These are phyloP conservation scores for Mortierella sp. DNA, from an alignment of 371 early-diverging fungal genomes.

Conservation along the genomic window DNA sequence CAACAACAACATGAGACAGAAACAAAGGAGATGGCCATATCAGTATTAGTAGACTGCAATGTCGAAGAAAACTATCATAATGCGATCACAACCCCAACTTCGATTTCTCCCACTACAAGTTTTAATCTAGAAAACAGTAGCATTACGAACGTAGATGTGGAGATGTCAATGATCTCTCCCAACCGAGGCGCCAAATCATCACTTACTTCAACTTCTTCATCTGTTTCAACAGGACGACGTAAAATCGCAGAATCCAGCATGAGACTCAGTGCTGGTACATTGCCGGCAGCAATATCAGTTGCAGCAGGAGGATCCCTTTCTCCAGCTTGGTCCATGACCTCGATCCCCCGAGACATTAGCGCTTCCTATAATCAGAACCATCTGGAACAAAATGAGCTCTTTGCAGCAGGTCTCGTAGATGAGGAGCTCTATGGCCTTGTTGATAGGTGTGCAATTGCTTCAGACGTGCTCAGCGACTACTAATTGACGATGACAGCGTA, in stretches of 20 bases:
- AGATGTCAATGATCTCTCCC: constrained; percentile 35
- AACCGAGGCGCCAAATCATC: constrained; percentile 27
- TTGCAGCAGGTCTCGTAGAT: constrained; percentile 20
- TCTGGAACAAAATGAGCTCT: constrained; percentile 1
- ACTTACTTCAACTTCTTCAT: constrained; percentile 33
- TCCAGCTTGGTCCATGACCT: constrained; percentile 50
- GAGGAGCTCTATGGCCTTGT: constrained; percentile 49
- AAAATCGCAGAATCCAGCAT: constrained; percentile 41
- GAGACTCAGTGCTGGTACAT: constrained; percentile 23
- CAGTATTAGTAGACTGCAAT: background rate
- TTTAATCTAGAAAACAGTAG: constrained; percentile 13
- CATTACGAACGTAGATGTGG: constrained; percentile 10
- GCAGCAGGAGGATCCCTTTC: constrained; percentile 31
- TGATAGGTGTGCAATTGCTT: constrained; percentile 29
- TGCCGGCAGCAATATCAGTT: background rate
- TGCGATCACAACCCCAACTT: constrained; percentile 11
- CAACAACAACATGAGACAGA: background rate
- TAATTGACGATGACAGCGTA: background rate
- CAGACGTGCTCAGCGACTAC: background rate
- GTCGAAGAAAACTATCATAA: constrained; percentile 2
- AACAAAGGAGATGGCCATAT: background rate
- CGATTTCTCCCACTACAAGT: constrained; percentile 10
- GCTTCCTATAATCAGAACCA: constrained; percentile 22
- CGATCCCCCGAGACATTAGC: constrained; percentile 50
- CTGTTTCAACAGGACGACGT: constrained; percentile 22